Evolutionary conservation across 257 asterid species (phyloP).

Genomic region (Solanum dulcamara): DNA sequence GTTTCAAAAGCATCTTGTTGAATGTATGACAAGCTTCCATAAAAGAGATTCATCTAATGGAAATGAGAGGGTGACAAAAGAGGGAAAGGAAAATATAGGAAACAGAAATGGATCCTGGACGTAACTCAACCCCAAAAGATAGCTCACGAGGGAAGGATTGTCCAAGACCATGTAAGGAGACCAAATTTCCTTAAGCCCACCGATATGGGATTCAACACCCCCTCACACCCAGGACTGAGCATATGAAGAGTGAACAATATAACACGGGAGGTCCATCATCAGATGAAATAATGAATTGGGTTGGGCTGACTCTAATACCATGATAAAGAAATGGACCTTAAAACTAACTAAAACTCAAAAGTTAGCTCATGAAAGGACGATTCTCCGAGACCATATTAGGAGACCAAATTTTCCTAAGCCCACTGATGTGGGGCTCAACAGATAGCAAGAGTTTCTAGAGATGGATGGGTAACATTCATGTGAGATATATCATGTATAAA

Average conservation of each 20-base stretch:
- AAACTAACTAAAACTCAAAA: not conserved
- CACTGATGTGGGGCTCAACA: not conserved
- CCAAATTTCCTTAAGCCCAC: not conserved
- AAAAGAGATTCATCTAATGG: not conserved
- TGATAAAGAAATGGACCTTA: not conserved
- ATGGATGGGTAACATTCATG: not conserved
- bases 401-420: not conserved
- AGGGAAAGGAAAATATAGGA: not conserved
- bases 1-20: not conserved
- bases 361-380: not conserved
- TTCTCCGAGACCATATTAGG: not conserved
- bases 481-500: not conserved
- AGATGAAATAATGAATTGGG: not conserved
- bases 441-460: not conserved
- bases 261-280: not conserved
- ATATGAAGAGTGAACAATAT: not conserved
- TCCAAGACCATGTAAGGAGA: not conserved
- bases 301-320: not conserved
- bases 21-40: not conserved
- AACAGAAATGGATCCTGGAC: no score
- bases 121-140: no score
- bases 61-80: not conserved
- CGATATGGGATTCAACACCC: not conserved
- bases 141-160: not conserved
- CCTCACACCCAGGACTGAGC: not conserved